Evolutionary conservation across 352 stramenopile genomes (phyloP), one percentile per base, ranked within the genome.

Genomic region (Phytophthora pseudosyringae): DNA sequence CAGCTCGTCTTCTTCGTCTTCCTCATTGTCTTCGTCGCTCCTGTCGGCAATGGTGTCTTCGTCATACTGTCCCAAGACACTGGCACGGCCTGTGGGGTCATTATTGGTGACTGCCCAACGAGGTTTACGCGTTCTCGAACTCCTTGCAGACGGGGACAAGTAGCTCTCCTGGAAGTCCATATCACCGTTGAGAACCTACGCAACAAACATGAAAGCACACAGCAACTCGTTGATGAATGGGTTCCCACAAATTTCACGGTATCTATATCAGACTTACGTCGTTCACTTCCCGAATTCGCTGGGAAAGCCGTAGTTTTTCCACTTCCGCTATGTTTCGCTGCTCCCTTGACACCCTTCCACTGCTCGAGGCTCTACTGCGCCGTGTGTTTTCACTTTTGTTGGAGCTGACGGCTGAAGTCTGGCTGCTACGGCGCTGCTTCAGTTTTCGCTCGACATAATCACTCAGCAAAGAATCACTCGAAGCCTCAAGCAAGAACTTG

Each of bases 381-480:
- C 29, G 28, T 38, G 26, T 25, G 13, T 11, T 43, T 35, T 54
- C 43, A 50, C 60, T 43, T 43, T 69, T 40, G n/a, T 51, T 58
- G 5, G 36, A 63, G 9, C 45, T 57, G 35, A 25, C 28, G 39
- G 52, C 21, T 6, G 60, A 74, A 31, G 32, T 57, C 2, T 58
- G 21, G 18, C 33, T 50, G 33, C 63, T 81, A 28, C 59, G 59
- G 15, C 75, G 80, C 35, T 85, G 64, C 18, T 71, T 79, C 11
- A 93, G 53, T 38, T 93, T 90, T 3, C 80, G 75, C 40, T 91
- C 85, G 8, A 92, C 78, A 29, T 85, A 91, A 16, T 90, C 81
- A 29, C 71, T 80, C 4, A 93, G 48, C 2, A 81, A 44, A 5
- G 75, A 83, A 55, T 90, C 81, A 1, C 76, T 73, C 8, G 83